Conservation (phyloP, 2,329 filamentous ascomycete genomes). For the Ilyonectria sp. region DNA sequence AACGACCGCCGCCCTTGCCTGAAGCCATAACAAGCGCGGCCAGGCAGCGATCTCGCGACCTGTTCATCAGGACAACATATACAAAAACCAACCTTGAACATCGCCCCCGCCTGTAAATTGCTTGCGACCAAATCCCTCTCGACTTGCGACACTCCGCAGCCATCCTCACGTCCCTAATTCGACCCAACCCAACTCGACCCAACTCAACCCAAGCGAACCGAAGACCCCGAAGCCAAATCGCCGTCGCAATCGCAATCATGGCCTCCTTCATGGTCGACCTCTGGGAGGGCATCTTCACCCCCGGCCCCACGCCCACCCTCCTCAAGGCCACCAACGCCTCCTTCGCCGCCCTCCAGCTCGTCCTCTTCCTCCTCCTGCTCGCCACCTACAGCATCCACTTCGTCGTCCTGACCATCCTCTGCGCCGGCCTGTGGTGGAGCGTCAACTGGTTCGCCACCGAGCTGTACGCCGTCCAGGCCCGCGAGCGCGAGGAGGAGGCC, state of each 20-base stretch:
- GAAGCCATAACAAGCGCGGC: neutral
- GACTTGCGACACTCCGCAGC: neutral
- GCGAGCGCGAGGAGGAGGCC: slow-evolving; percentile 59
- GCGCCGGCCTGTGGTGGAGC: slow-evolving; percentile 87
- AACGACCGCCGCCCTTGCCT: neutral
- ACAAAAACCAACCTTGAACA: neutral
- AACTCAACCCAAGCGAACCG: neutral
- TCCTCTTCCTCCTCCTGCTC: slow-evolving; percentile 82
- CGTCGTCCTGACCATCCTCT: slow-evolving; percentile 83
- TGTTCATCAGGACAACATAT: neutral
- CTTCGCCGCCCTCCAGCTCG: slow-evolving; percentile 87
- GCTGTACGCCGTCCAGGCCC: slow-evolving; percentile 61
- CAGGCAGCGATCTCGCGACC: neutral
- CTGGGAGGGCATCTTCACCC: slow-evolving; percentile 94
- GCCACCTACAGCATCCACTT: slow-evolving; percentile 93
- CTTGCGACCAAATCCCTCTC: neutral
- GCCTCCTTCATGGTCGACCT: slow-evolving; percentile 79
- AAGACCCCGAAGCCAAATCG: neutral
- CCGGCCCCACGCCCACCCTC: slow-evolving; percentile 89
- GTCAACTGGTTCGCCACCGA: slow-evolving; percentile 97
- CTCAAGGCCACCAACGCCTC: slow-evolving; percentile 91
- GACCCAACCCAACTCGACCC: neutral
- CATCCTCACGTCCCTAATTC: neutral
- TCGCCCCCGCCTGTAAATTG: neutral
- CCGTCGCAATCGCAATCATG: slow-evolving; percentile 58